A percentile compares a stretch with the other conserved stretches of the same genome.
These are phyloP conservation scores for Retiboletus flavoniger DNA, from an alignment of 1,284 basidiomycete genomes.

Conservation along the genomic window DNA sequence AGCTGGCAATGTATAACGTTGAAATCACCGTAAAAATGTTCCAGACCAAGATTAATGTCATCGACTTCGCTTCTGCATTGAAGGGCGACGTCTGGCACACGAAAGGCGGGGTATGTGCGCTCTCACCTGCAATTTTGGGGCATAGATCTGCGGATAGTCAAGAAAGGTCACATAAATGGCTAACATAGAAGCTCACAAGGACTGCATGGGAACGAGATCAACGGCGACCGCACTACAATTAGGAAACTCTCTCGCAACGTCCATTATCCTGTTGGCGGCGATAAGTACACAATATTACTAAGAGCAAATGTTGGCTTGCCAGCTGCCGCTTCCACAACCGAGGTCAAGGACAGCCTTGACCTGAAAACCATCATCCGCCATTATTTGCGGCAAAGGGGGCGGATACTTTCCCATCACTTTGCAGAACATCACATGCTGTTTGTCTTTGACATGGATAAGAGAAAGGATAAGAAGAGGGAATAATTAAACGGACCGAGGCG, in stretches of 20 bases:
- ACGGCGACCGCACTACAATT: slow-evolving; percentile 67
- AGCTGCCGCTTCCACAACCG: slow-evolving; percentile 75
- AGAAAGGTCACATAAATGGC: slow-evolving; percentile 14
- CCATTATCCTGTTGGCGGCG: slow-evolving; percentile 59
- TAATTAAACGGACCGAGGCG: slow-evolving; percentile 53
- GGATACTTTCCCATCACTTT: slow-evolving; percentile 66
- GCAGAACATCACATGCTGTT: slow-evolving; percentile 65
- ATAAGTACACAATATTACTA: slow-evolving; percentile 10
- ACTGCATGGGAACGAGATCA: slow-evolving; percentile 75
- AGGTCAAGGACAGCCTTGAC: slow-evolving; percentile 68
- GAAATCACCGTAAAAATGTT: slow-evolving; percentile 76
- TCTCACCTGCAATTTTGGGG: slow-evolving; percentile 67
- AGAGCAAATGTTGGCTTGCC: slow-evolving; percentile 43
- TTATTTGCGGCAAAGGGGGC: slow-evolving; percentile 51
- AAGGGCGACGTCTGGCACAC: slow-evolving; percentile 8
- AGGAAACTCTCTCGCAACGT: slow-evolving; percentile 70
- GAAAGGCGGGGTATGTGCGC: background rate
- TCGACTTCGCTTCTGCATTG: slow-evolving; percentile 69
- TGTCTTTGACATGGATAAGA: slow-evolving; percentile 43
- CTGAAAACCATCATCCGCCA: slow-evolving; percentile 58
- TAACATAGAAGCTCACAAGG: slow-evolving; percentile 45
- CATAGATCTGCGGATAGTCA: slow-evolving; percentile 46
- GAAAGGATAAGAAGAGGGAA: background rate
- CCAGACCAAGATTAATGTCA: slow-evolving; percentile 77
- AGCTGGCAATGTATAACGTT: slow-evolving; percentile 71